Conservation (phyloP, 1,284 basidiomycete genomes). For the Apiotrichum domesticum region DNA sequence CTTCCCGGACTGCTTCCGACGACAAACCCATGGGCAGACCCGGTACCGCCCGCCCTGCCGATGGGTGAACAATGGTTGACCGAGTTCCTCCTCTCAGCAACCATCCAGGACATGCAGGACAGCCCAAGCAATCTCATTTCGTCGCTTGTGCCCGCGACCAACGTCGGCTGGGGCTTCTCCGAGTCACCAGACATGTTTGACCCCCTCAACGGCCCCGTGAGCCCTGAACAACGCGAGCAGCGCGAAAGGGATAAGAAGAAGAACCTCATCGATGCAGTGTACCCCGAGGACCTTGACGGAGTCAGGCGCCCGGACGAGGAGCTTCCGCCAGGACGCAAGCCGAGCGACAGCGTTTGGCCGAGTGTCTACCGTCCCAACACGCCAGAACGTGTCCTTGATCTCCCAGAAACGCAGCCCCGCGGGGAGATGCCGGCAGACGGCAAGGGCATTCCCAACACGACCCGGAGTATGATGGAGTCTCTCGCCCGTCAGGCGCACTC, state of each 20-base stretch:
- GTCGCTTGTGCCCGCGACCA: not conserved
- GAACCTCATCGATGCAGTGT: constrained; percentile 5
- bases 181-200: constrained; percentile 17
- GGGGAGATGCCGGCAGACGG: not conserved
- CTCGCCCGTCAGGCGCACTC: constrained; percentile 17
- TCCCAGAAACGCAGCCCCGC: not conserved
- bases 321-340: constrained; percentile 2
- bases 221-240: constrained; percentile 1
- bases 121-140: not conserved
- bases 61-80: constrained; percentile 6
- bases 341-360: constrained; percentile 19
- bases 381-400: constrained; percentile 11
- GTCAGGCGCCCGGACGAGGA: constrained; percentile 13
- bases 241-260: not conserved
- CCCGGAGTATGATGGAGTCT: constrained; percentile 15
- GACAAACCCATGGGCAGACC: not conserved
- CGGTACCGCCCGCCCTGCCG: not conserved
- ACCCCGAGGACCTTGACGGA: constrained; percentile 15
- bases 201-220: constrained; percentile 13
- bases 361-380: constrained; percentile 18
- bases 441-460: not conserved
- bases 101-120: constrained; percentile 2
- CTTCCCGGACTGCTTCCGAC: not conserved
- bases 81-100: constrained; percentile 10
- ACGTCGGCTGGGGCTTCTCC: constrained; percentile 13